These are phyloP conservation scores for Triticum timopheevii DNA, from an alignment of 176 grass and related monocot species.

Conservation along the genomic window DNA sequence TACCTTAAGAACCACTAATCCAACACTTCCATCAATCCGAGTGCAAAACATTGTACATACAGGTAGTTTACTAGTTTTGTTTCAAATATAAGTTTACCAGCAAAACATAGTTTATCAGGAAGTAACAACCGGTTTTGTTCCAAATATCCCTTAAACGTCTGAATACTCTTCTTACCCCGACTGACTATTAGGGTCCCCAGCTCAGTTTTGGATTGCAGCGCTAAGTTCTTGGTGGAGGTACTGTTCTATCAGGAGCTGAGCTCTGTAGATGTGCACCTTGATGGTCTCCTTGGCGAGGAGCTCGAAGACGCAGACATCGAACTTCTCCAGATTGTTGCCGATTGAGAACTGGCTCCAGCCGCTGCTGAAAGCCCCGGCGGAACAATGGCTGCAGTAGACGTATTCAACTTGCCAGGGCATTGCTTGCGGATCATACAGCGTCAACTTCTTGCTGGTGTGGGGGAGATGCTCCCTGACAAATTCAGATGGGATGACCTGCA, in stretches of 20 bases:
- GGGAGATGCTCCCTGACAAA: constrained; percentile 58
- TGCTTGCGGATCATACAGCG: constrained; percentile 63
- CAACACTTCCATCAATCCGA: no score
- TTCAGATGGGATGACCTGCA: constrained; percentile 54
- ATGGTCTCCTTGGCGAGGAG: constrained; percentile 57
- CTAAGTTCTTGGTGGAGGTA: neutral
- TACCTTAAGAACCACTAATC: no score
- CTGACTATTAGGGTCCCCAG: neutral
- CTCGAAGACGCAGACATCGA: constrained; percentile 77
- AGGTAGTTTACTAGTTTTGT: no score
- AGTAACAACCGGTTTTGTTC: neutral
- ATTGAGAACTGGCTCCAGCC: constrained; percentile 63
- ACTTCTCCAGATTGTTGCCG: constrained; percentile 75
- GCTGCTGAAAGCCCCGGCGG: constrained; percentile 46
- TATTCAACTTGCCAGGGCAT: constrained; percentile 63
- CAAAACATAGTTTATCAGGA: no score
- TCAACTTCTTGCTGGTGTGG: constrained; percentile 43
- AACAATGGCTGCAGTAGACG: constrained; percentile 32
- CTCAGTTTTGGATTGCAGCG: neutral
- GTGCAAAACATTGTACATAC: no score
- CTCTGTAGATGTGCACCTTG: constrained; percentile 80
- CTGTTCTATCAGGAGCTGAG: constrained; percentile 47
- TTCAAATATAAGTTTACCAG: no score
- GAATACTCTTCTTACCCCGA: neutral
- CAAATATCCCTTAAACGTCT: neutral